Base-by-base conservation (phyloP, 1,284 basidiomycete genomes). In the Sanghuangporus baumii region DNA sequence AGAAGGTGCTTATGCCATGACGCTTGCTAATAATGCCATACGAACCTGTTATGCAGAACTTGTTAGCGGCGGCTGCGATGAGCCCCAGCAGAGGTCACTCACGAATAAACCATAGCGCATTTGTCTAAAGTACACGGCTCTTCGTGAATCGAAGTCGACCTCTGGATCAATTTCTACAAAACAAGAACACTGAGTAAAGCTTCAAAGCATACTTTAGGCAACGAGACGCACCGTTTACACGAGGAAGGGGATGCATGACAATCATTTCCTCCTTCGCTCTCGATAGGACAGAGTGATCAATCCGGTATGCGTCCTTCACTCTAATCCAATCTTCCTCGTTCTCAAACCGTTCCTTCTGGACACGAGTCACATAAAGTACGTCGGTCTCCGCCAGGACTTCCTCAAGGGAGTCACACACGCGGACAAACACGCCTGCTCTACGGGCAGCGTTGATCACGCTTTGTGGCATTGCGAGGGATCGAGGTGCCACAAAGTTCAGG, bases 51-150 rank as follows among this genome's bases (percentile, higher is more conserved):
- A 4, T 20, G 8, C 34, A n/a, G 18, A 12, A 36, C 34, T 54
- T 18, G 34, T 54, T 16, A 54, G 52, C 20, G 12, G 14, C 11
- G 9, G 66, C 60, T 62, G 26, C 23, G 38, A 52, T 62, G 55
- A 34, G 18, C 41, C 5, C 12, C 7, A 31, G 12, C 37, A 7
- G 16, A 63, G 5, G n/a, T 40, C 2, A 85, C 93, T 75, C 71
- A 96, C 93, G 74, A 96, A 98, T 67, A 98, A 88, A 59, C 96
- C 97, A 75, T 96, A 97, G 66, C 95, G 89, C 95, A 98, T 98
- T 74, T 98, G 96, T 56, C 97, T 87, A 89, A 98, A 98, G 79
- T 98, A 99, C 37, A 95, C 96, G 0, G 96, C 96, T 12, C 96
- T 84, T 54, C 91, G 86, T 12, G 87, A 91, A 75, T 99, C 96